These are phyloP conservation scores for Graphilbum ipis-grandicollis DNA, from an alignment of 2,329 filamentous ascomycete genomes.

Conservation along the genomic window DNA sequence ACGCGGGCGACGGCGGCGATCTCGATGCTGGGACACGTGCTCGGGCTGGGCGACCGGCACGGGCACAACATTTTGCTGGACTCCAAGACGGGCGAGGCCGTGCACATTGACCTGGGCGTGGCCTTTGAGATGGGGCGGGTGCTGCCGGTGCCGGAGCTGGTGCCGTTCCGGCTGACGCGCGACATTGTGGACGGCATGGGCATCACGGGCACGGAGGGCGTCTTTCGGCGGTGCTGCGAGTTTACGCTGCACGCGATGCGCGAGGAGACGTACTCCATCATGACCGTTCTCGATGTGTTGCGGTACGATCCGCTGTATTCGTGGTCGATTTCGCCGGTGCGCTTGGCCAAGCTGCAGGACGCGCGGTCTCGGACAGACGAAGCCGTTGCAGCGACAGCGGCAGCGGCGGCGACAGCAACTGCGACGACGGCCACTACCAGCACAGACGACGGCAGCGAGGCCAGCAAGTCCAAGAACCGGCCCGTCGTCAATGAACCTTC, in stretches of 20 bases:
- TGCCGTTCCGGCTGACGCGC: constrained; percentile 84
- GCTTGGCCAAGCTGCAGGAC: constrained; percentile 46
- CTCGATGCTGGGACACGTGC: constrained; percentile 82
- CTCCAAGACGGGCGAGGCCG: constrained; percentile 73
- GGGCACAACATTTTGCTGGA: constrained; percentile 95
- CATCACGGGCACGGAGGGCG: constrained; percentile 82
- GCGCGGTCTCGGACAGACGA: constrained; percentile 28
- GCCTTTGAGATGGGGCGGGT: constrained; percentile 94
- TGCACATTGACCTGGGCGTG: constrained; percentile 93
- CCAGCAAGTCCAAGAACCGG: too few species aligned
- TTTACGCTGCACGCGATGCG: constrained; percentile 89
- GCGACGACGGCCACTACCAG: constrained; percentile 15
- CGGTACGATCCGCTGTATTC: constrained; percentile 96
- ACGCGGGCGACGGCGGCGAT: constrained; percentile 87
- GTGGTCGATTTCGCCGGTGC: constrained; percentile 70
- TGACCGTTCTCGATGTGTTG: constrained; percentile 93
- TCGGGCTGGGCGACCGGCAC: constrained; percentile 86
- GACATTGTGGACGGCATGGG: constrained; percentile 97
- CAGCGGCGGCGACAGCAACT: neutral
- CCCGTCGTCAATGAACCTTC: constrained; percentile 33
- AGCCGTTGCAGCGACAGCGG: constrained; percentile 13
- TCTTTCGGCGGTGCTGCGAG: constrained; percentile 95
- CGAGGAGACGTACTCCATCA: constrained; percentile 93
- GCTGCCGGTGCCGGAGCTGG: constrained; percentile 86
- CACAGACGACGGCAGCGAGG: constrained; percentile 9